Evolutionary conservation across 2,329 filamentous ascomycete species (phyloP).

Genomic region (Colletotrichum chlorophyti): DNA sequence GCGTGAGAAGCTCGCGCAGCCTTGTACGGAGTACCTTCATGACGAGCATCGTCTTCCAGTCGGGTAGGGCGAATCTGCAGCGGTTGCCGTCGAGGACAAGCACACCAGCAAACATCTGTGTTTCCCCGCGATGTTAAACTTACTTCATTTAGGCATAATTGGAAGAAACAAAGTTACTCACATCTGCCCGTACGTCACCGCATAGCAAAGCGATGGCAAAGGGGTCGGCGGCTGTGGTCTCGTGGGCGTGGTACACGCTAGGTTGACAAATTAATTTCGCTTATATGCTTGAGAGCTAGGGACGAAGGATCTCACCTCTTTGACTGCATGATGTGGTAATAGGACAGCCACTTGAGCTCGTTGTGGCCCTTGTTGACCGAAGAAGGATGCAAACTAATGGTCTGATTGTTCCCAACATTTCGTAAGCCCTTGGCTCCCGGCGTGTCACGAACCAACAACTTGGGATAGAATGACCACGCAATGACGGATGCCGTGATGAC

Average conservation of each 20-base stretch:
- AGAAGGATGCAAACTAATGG: constrained; percentile 83
- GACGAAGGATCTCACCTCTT: constrained; percentile 64
- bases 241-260: constrained; percentile 86
- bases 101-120: constrained; percentile 83
- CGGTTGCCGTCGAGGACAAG: constrained; percentile 88
- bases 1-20: constrained; percentile 77
- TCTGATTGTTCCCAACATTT: constrained; percentile 92
- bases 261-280: constrained; percentile 32
- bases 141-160: too few relatives aligned
- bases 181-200: constrained; percentile 87
- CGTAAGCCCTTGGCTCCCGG: constrained; percentile 77
- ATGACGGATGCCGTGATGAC: constrained; percentile 81
- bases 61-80: constrained; percentile 79
- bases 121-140: too few relatives aligned
- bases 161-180: too few relatives aligned
- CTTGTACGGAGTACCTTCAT: constrained; percentile 80
- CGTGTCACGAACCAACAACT: constrained; percentile 82
- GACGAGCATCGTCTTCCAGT: constrained; percentile 93
- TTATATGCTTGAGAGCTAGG: not conserved
- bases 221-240: constrained; percentile 81
- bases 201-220: constrained; percentile 85
- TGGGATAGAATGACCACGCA: constrained; percentile 95
- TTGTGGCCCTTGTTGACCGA: constrained; percentile 82
- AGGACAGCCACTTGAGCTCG: constrained; percentile 83
- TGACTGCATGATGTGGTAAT: constrained; percentile 97